phyloP scores from a whole-genome alignment of 345 rosid genomes.

The Schrenkiella parvula region DNA sequence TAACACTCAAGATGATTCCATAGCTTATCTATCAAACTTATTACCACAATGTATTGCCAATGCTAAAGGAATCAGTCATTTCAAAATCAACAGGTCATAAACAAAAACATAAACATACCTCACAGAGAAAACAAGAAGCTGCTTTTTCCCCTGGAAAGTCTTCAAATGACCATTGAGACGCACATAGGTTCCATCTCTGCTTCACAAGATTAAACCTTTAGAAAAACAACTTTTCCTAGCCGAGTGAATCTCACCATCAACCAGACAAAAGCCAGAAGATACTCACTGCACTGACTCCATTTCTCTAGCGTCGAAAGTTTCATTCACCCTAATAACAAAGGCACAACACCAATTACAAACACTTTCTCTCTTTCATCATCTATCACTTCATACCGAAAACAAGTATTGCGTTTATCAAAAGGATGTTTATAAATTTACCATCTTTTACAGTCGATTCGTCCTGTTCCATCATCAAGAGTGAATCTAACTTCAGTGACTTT shows the following conservation, averaged over 20 bases:
- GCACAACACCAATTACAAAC: background rate
- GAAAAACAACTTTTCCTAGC: background rate
- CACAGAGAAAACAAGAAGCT: constrained; percentile 71
- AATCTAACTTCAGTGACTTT: constrained; percentile 71
- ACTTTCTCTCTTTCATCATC: background rate
- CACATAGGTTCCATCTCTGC: constrained; percentile 69
- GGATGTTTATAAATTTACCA: constrained; percentile 43
- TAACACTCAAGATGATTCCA: background rate
- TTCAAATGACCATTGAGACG: constrained; percentile 78
- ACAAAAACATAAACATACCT: constrained; percentile 43
- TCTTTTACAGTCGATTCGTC: constrained; percentile 70
- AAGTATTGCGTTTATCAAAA: background rate
- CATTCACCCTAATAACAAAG: background rate
- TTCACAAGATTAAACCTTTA: constrained; percentile 10
- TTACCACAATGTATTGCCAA: background rate
- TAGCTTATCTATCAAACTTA: background rate
- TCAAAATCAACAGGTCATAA: background rate
- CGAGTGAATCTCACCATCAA: background rate
- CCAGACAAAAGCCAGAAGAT: background rate
- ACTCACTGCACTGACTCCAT: constrained; percentile 54
- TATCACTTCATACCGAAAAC: background rate
- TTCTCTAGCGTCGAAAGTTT: background rate
- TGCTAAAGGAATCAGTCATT: too few relatives aligned
- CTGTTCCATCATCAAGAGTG: constrained; percentile 83
- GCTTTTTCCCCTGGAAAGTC: constrained; percentile 60